Base-by-base conservation (phyloP, 176 grass and related monocot species). In the Oryza brachyantha region DNA sequence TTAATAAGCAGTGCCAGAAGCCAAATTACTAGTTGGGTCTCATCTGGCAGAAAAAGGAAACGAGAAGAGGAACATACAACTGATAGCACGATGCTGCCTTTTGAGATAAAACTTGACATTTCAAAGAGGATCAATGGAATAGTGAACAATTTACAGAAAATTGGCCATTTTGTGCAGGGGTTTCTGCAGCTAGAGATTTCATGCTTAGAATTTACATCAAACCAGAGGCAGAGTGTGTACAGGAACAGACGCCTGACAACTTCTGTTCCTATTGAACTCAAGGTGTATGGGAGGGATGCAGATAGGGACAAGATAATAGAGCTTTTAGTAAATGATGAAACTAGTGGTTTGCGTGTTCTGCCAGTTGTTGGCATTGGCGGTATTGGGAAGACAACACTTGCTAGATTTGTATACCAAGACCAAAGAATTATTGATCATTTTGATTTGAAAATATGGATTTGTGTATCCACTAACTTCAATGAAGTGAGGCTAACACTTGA, bases 371-470 rank as follows among this genome's bases (percentile, higher is more conserved):
- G 86, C 35, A 74, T 19, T 88, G 86, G 86, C 10, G 86, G 86
- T 39, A 43, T 88, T 67, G 86, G 86, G 60, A 84, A 88, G 66
- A 88, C 86, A 4, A 79, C 81, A 0, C 80, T 88, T 32, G 74
- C 46, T 27, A 74, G 59, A 74, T 72, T 22, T 74, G 66, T 84
- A 29, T 88, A 67, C 16, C 3, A 5, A 38, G 71, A 70, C 50
- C 3, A 61, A 25, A 80, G 75, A 80, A 38, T 80, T 73, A 64
- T 1, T 16, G 19, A 63, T 26, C 66, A 77, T 35, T 88, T 80
- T 35, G 75, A 88, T 36, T 11, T 88, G 37, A 59, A 8, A 52
- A 88, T 88, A 0, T 88, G 86, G 86, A 4, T 88, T 17, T 80
- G 75, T 67, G 74, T 88, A 11, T 77, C 73, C 29, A 61, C 64